Evolutionary conservation across 2,329 filamentous ascomycete genomes (phyloP).

Genomic region (Sporothrix curviconia): DNA sequence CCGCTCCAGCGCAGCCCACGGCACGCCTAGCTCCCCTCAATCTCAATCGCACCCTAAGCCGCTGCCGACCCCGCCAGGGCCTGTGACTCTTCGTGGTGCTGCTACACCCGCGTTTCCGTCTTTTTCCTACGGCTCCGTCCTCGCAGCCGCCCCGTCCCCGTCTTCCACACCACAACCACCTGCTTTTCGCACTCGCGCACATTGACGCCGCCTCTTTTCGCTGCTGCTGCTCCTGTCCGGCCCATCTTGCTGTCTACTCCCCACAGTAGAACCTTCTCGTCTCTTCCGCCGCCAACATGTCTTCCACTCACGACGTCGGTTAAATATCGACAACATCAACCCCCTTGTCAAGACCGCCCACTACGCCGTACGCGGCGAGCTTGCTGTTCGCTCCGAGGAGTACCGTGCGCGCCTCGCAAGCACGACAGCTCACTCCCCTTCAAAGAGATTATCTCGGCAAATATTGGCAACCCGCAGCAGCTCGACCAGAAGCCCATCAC

Average conservation of each 20-base stretch:
- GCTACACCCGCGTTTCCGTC: neutral
- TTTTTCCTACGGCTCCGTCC: slow-evolving; percentile 7
- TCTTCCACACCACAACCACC: neutral
- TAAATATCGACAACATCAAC: slow-evolving; percentile 87
- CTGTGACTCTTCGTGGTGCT: slow-evolving; percentile 9
- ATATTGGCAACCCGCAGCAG: slow-evolving; percentile 98
- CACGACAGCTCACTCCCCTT: slow-evolving; percentile 64
- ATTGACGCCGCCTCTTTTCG: neutral
- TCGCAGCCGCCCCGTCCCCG: neutral
- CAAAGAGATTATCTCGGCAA: slow-evolving; percentile 85
- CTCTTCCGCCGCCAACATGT: slow-evolving; percentile 24
- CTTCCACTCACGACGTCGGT: slow-evolving; percentile 35
- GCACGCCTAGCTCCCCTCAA: slow-evolving; percentile 1
- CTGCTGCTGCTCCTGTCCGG: neutral
- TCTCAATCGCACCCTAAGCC: neutral
- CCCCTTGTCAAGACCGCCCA: slow-evolving; percentile 77
- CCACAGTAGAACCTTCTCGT: slow-evolving; percentile 7
- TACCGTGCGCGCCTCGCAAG: slow-evolving; percentile 68
- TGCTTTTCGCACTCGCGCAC: neutral
- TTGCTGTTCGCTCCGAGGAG: slow-evolving; percentile 87
- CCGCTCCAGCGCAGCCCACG: neutral
- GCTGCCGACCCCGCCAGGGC: slow-evolving; percentile 6
- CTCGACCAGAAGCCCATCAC: slow-evolving; percentile 98
- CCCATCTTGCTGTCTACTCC: neutral
- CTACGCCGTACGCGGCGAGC: slow-evolving; percentile 94